phyloP scores from a whole-genome alignment of 768 basidiomycete species.

The Cystobasidiopsis lactophilus region DNA sequence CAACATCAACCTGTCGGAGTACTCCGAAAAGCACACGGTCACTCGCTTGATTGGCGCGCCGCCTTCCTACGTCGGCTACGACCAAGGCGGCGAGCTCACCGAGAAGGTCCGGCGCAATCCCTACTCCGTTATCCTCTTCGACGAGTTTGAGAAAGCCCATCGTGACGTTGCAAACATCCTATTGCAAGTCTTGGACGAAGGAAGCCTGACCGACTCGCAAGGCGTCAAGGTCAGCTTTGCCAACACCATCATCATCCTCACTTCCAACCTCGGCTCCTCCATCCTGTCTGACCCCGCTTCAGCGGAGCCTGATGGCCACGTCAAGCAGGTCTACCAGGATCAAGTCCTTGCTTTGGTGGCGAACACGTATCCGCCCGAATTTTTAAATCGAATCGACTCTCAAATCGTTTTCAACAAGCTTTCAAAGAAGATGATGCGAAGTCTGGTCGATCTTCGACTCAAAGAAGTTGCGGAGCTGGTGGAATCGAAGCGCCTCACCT shows the following conservation, averaged over 20 bases:
- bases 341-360: slow-evolving; percentile 5
- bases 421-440: slow-evolving; percentile 45
- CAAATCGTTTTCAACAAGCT: slow-evolving; percentile 45
- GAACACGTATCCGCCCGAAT: slow-evolving; percentile 9
- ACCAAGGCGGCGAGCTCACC: slow-evolving; percentile 40
- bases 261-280: slow-evolving; percentile 18
- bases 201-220: slow-evolving; percentile 24
- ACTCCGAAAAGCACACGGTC: not conserved
- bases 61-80: slow-evolving; percentile 82
- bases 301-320: slow-evolving; percentile 4
- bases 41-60: slow-evolving; percentile 36
- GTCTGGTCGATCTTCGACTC: slow-evolving; percentile 42
- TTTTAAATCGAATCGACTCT: slow-evolving; percentile 24
- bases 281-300: slow-evolving; percentile 16
- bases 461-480: not conserved
- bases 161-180: slow-evolving; percentile 24
- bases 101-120: slow-evolving; percentile 12
- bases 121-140: slow-evolving; percentile 24
- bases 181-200: slow-evolving; percentile 26
- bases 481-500: not conserved
- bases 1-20: slow-evolving; percentile 9
- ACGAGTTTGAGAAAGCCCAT: slow-evolving; percentile 25
- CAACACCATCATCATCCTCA: slow-evolving; percentile 19
- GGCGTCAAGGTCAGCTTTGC: slow-evolving; percentile 23
- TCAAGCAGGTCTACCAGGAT: slow-evolving; percentile 4